Conservation (phyloP, 1,284 basidiomycete species). For the Naganishia albida region DNA sequence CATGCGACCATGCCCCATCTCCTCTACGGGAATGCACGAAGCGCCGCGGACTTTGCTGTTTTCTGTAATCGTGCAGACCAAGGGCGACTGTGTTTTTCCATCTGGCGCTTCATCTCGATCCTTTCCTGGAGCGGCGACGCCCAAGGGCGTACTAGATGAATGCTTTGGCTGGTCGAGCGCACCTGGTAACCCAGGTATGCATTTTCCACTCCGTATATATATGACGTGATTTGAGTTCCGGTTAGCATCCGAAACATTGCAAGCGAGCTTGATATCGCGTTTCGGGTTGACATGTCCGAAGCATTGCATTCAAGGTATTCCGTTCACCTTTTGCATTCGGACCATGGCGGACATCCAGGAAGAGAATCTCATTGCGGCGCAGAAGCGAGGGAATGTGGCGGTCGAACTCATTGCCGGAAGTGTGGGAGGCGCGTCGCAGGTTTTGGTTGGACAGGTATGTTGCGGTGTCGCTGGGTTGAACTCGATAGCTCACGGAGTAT, state of each 20-base stretch:
- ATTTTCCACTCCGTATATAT: no score
- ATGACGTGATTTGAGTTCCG: background rate
- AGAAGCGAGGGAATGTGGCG: constrained; percentile 26
- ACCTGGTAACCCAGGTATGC: no score
- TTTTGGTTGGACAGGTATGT: constrained; percentile 73
- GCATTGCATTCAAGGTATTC: no score
- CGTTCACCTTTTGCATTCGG: background rate
- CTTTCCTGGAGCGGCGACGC: no score
- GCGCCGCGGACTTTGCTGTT: no score
- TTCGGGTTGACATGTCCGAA: constrained; percentile 5
- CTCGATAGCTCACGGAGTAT: background rate
- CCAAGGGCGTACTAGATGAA: no score
- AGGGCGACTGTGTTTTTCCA: no score
- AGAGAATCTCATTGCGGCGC: background rate
- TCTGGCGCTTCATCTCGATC: no score
- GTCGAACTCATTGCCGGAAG: constrained; percentile 31
- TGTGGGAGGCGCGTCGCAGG: constrained; percentile 57
- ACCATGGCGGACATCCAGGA: constrained; percentile 27
- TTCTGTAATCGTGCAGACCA: no score
- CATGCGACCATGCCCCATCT: no score
- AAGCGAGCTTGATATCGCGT: background rate
- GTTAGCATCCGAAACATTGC: constrained; percentile 9
- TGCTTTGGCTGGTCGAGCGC: no score
- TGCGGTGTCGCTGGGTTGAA: background rate
- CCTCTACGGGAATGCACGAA: no score